These are phyloP conservation scores for Stevia rebaudiana DNA, from an alignment of 140 eudicot genomes.

Conservation along the genomic window DNA sequence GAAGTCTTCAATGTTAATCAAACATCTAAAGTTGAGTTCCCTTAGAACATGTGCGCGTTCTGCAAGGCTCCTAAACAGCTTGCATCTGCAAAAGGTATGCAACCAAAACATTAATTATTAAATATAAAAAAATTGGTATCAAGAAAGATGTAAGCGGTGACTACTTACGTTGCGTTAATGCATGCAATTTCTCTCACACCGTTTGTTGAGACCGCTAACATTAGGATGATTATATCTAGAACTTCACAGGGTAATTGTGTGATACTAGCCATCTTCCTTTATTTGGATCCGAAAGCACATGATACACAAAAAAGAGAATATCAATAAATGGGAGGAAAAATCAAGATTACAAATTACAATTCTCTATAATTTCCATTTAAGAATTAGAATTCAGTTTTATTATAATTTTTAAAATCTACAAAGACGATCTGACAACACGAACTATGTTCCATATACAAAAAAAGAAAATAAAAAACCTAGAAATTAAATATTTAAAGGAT, in stretches of 20 bases:
- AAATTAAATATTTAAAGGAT: slow-evolving; percentile 1
- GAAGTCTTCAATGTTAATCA: not conserved
- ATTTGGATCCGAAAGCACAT: not conserved
- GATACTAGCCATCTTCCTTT: slow-evolving; percentile 20
- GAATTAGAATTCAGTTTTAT: not conserved
- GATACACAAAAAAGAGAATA: not conserved
- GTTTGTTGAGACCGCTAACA: slow-evolving; percentile 10
- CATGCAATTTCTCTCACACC: slow-evolving; percentile 20
- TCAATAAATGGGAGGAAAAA: not conserved
- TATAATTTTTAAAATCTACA: not conserved
- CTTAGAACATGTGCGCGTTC: not conserved
- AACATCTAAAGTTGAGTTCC: slow-evolving; percentile 8
- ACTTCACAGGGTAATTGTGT: slow-evolving; percentile 8
- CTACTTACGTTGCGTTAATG: slow-evolving; percentile 14
- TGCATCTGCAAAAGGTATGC: slow-evolving; percentile 21
- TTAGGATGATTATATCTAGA: slow-evolving; percentile 4
- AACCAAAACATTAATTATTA: not conserved
- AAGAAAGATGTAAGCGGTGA: not conserved
- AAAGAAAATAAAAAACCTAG: slow-evolving; percentile 6
- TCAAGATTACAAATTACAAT: not conserved
- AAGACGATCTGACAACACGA: slow-evolving; percentile 5
- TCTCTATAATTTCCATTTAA: slow-evolving; percentile 3
- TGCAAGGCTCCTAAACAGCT: not conserved
- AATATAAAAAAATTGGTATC: no score
- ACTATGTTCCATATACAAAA: not conserved